Conservation (phyloP, 2,329 filamentous ascomycete genomes). For the Calonectria pteridis region DNA sequence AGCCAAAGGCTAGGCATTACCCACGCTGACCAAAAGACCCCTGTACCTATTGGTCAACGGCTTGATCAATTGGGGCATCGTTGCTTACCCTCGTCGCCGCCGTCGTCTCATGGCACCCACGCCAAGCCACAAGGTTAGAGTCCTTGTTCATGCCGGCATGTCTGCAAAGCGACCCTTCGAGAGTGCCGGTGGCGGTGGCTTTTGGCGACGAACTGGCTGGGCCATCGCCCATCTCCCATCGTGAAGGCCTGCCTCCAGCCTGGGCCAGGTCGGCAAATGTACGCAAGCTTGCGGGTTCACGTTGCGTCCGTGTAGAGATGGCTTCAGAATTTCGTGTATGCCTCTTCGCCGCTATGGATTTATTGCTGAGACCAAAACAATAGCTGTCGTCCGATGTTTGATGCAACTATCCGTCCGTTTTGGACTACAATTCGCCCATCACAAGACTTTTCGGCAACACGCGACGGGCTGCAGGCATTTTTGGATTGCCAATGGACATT, state of each 20-base stretch:
- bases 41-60: constrained; percentile 2
- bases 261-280: neutral
- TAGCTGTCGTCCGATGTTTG: neutral
- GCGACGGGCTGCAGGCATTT: neutral
- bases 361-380: neutral
- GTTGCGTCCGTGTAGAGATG: neutral
- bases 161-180: neutral
- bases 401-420: neutral
- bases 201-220: neutral
- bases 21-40: constrained; percentile 5
- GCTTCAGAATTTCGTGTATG: neutral
- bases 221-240: neutral
- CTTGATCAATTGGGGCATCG: neutral
- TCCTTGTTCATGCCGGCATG: constrained; percentile 5
- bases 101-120: constrained; percentile 7
- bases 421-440: neutral
- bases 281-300: neutral
- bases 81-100: neutral
- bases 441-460: neutral
- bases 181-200: neutral
- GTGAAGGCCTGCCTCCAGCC: too few species aligned
- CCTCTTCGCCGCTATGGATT: neutral
- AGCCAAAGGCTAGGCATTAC: neutral
- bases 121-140: constrained; percentile 3
- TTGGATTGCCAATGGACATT: neutral